Evolutionary conservation across 768 basidiomycete species (phyloP).

Genomic region (Pleurotus pulmonarius): DNA sequence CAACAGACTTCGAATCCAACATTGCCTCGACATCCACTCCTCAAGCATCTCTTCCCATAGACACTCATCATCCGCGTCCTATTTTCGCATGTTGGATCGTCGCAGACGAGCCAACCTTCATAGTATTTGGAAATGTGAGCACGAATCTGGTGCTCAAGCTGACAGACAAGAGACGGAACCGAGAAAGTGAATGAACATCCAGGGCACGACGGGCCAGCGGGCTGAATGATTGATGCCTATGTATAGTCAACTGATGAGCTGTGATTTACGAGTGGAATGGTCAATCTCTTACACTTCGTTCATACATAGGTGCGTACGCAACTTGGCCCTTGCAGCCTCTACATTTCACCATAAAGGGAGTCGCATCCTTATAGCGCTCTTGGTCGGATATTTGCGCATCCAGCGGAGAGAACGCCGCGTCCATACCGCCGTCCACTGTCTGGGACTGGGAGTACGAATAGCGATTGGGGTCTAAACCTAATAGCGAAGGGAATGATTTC

Average conservation of each 20-base stretch:
- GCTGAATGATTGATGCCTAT: conserved; percentile 64
- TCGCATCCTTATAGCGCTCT: conserved; percentile 79
- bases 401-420: conserved; percentile 69
- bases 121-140: conserved; percentile 78
- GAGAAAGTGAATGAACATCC: conserved; percentile 55
- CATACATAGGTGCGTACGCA: conserved; percentile 55
- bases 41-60: conserved; percentile 80
- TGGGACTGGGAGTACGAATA: conserved; percentile 31
- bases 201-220: conserved; percentile 68
- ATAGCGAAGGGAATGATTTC: background rate
- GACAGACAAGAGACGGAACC: conserved; percentile 65
- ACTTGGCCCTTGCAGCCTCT: conserved; percentile 62
- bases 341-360: conserved; percentile 74
- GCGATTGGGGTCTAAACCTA: conserved; percentile 60
- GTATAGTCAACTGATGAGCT: background rate
- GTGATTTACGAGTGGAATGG: background rate
- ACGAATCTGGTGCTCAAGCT: conserved; percentile 86
- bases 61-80: conserved; percentile 94
- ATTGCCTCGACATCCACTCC: conserved; percentile 60
- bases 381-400: conserved; percentile 88
- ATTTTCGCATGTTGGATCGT: conserved; percentile 79
- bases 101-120: conserved; percentile 83
- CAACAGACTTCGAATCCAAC: conserved; percentile 71
- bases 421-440: conserved; percentile 40
- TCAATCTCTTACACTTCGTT: conserved; percentile 45